Conservation (phyloP, 352 stramenopile genomes). For the Plasmopara muralis region DNA sequence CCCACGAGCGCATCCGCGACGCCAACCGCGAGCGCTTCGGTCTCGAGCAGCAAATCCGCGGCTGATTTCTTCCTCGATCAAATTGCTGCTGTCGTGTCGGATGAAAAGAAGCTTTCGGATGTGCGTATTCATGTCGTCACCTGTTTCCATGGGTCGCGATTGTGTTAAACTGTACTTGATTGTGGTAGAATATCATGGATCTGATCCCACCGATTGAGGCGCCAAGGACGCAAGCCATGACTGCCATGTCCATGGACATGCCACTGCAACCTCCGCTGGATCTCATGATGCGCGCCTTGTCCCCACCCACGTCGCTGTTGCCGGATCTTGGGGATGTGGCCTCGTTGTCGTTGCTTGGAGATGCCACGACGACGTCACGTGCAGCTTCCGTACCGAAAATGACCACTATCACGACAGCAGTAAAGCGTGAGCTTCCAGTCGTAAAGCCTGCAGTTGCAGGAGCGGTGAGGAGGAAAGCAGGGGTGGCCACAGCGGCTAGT, state of each 20-base stretch:
- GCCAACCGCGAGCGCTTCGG: neutral
- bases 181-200: constrained; percentile 68
- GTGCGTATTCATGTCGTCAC: constrained; percentile 17
- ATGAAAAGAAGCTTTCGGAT: constrained; percentile 79
- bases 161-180: neutral
- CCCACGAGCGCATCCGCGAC: constrained; percentile 3
- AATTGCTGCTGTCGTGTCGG: constrained; percentile 55
- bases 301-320: constrained; percentile 57
- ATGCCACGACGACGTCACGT: constrained; percentile 11
- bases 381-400: constrained; percentile 1
- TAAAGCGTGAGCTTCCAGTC: constrained; percentile 24
- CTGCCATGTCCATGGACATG: constrained; percentile 36
- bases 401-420: constrained; percentile 22
- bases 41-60: constrained; percentile 21
- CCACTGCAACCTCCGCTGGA: constrained; percentile 49
- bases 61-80: constrained; percentile 67
- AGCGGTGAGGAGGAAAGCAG: constrained; percentile 21
- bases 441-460: constrained; percentile 19
- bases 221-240: constrained; percentile 22
- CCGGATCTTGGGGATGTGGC: constrained; percentile 48
- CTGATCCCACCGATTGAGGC: constrained; percentile 46
- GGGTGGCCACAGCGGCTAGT: constrained; percentile 15
- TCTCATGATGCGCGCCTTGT: constrained; percentile 70
- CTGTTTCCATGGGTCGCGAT: too few relatives aligned
- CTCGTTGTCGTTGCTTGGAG: constrained; percentile 31